These are phyloP conservation scores for Apiotrichum porosum DNA, from an alignment of 1,284 basidiomycete species.

Conservation along the genomic window DNA sequence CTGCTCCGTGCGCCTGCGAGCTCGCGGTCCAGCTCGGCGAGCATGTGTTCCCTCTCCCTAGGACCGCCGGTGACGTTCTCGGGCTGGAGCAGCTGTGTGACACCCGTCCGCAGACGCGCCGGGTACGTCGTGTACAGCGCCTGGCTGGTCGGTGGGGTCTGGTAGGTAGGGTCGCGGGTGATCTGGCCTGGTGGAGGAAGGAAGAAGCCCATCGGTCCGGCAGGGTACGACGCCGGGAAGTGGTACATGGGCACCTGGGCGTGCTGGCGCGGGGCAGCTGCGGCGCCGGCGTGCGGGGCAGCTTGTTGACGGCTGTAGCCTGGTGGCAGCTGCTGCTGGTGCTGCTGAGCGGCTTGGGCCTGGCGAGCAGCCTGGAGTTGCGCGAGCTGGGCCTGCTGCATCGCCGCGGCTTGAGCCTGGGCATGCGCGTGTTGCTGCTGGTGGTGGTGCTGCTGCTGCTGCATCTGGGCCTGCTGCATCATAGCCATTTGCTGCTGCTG, in stretches of 20 bases:
- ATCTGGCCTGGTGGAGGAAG: slow-evolving; percentile 40
- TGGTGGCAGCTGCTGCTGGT: slow-evolving; percentile 2
- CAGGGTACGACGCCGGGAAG: slow-evolving; percentile 19
- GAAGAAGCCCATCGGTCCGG: slow-evolving; percentile 40
- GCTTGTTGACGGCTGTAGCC: slow-evolving; percentile 10
- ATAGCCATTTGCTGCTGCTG: neutral
- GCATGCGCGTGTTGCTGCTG: neutral
- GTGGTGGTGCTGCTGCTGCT: neutral
- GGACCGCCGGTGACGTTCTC: slow-evolving; percentile 52
- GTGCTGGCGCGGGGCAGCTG: slow-evolving; percentile 1
- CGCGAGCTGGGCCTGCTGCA: neutral
- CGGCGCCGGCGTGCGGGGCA: neutral
- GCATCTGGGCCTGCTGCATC: neutral
- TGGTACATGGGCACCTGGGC: slow-evolving; percentile 1
- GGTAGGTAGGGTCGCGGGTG: slow-evolving; percentile 29
- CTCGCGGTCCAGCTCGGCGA: slow-evolving; percentile 40
- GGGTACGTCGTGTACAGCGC: slow-evolving; percentile 79
- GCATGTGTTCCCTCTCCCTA: slow-evolving; percentile 47
- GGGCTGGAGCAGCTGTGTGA: slow-evolving; percentile 87
- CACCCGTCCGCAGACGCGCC: slow-evolving; percentile 86
- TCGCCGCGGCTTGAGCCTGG: neutral
- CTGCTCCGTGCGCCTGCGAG: slow-evolving; percentile 8
- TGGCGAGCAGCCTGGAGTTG: neutral
- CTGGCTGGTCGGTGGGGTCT: slow-evolving; percentile 52
- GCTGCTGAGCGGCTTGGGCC: neutral